Base-by-base conservation (phyloP, 352 stramenopile species). In the Phytophthora colocasiae region DNA sequence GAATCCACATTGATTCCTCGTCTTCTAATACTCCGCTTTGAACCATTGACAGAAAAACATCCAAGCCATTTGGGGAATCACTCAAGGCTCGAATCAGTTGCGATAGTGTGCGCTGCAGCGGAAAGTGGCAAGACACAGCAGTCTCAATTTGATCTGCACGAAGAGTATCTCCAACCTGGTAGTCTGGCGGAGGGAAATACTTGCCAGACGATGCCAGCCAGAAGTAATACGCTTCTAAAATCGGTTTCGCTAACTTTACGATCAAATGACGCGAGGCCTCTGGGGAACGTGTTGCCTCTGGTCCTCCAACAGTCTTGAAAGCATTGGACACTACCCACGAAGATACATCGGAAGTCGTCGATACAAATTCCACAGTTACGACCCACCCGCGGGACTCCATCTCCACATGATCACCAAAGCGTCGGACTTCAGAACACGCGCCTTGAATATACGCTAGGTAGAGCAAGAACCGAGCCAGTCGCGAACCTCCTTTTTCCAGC, bases 281-380 rank as follows among this genome's bases (percentile, higher is more conserved):
- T 3, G 62, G 49, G 11, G 66, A 67, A 15, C 63, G 66, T n/a
- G 41, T 62, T 45, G 39, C 50, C n/a, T 76, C 53, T 0, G 51
- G 51, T 14, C 66, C 70, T 22, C 48, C 61, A 49, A 61, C 62
- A 36, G 56, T 73, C 67, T 92, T 91, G 53, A 94, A 91, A 19
- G 86, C 83, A 41, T 94, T 94, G 39, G 84, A 79, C 22, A 94
- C 78, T 38, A 94, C 85, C 82, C 85, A 91, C 22, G 73, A 87
- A 56, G 86, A 94, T 10, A 92, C 83, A 31, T 94, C 86, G 3
- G 82, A 92, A 9, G 85, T 85, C 4, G 86, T 94, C 6, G 86
- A 94, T n/a, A 91, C 83, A 57, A 92, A 93, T 53, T 93, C 85
- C 22, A 93, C 85, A 2, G 83, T 88, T 34, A 91, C 84, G n/a